phyloP scores from a whole-genome alignment of 345 rosid species.

The Hypericum androsaemum region DNA sequence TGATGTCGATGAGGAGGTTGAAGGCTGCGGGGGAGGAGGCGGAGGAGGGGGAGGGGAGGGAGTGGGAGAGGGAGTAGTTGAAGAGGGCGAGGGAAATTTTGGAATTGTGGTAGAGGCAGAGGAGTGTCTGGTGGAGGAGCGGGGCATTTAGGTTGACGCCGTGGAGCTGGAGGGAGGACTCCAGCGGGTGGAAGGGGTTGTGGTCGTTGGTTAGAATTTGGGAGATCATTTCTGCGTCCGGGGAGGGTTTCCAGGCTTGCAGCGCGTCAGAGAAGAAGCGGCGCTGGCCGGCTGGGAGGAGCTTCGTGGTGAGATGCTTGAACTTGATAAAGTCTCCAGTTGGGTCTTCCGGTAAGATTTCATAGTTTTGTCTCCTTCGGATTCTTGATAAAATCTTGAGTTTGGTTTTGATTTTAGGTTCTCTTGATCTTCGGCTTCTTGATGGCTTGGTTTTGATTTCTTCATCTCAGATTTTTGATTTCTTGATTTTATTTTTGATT shows the following conservation, averaged over 20 bases:
- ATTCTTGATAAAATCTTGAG: too few species aligned
- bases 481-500: too few species aligned
- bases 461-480: too few species aligned
- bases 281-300: background rate
- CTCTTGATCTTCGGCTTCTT: too few species aligned
- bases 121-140: slow-evolving; percentile 71
- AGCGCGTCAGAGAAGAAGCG: slow-evolving; percentile 14
- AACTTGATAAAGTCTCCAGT: too few species aligned
- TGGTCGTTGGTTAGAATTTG: slow-evolving; percentile 59
- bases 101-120: slow-evolving; percentile 75
- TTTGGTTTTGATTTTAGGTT: too few species aligned
- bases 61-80: slow-evolving; percentile 39
- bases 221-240: slow-evolving; percentile 59
- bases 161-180: slow-evolving; percentile 67
- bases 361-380: too few species aligned
- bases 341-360: too few species aligned
- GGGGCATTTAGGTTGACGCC: slow-evolving; percentile 51
- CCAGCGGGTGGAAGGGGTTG: slow-evolving; percentile 81
- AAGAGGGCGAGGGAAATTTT: slow-evolving; percentile 57
- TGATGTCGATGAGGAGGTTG: slow-evolving; percentile 59
- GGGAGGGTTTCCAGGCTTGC: slow-evolving; percentile 43
- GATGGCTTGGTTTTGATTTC: too few species aligned
- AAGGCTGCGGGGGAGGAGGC: slow-evolving; percentile 25
- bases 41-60: slow-evolving; percentile 30
- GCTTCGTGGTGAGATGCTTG: background rate